Evolutionary conservation across 140 eudicot species (phyloP).

Genomic region (Oenanthe javanica): DNA sequence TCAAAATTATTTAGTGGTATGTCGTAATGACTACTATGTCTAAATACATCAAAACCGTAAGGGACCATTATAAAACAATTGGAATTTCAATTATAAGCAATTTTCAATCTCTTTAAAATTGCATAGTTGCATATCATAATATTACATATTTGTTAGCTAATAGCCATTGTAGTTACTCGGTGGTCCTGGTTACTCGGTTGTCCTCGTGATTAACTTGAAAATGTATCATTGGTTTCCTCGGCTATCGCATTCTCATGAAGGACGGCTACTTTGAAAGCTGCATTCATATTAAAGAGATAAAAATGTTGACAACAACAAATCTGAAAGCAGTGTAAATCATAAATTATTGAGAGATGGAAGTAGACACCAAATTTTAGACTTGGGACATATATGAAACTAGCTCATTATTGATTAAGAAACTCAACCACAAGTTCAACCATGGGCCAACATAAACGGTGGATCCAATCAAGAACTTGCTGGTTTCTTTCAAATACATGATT

Average conservation of each 20-base stretch:
- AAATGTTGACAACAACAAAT: too few relatives aligned
- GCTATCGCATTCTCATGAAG: conserved; percentile 53
- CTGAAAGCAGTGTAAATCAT: neutral
- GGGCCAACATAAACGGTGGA: too few relatives aligned
- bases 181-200: neutral
- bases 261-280: conserved; percentile 88
- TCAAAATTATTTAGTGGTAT: neutral
- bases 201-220: neutral
- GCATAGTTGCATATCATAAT: neutral
- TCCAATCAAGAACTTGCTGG: too few relatives aligned
- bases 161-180: neutral
- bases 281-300: conserved; percentile 5
- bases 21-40: neutral
- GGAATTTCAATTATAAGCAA: neutral
- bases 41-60: too few relatives aligned
- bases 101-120: neutral
- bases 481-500: neutral
- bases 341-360: neutral
- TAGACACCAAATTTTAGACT: neutral
- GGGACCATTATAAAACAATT: neutral
- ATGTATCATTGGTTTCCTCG: too few relatives aligned
- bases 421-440: neutral
- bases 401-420: neutral
- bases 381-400: neutral
- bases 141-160: too few relatives aligned